phyloP scores from a whole-genome alignment of 2,329 filamentous ascomycete genomes.

The Hymenotorrendiella dingleyae region DNA sequence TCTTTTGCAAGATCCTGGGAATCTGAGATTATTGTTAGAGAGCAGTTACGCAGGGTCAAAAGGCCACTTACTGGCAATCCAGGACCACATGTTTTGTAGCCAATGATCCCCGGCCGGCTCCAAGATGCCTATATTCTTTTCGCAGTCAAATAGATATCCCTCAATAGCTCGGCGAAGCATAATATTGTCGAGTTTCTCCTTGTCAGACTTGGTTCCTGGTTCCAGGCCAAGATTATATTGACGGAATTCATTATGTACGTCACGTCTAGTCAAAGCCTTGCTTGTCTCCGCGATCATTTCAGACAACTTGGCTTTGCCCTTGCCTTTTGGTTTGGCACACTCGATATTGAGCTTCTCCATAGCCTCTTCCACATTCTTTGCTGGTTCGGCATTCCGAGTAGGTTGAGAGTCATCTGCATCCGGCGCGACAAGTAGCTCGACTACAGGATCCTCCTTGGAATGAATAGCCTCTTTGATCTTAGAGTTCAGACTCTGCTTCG shows the following conservation, averaged over 20 bases:
- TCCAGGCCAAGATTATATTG: conserved; percentile 34
- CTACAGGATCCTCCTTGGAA: conserved; percentile 17
- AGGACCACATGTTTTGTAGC: conserved; percentile 75
- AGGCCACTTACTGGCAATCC: conserved; percentile 55
- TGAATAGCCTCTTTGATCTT: conserved; percentile 23
- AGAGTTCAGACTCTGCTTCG: conserved; percentile 22
- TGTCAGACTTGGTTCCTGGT: conserved; percentile 11
- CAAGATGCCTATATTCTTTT: conserved; percentile 60
- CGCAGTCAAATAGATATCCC: conserved; percentile 58
- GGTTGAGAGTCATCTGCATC: conserved; percentile 1
- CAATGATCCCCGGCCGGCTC: conserved; percentile 57
- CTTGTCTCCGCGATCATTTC: background rate
- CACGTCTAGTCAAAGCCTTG: conserved; percentile 40
- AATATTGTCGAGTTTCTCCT: conserved; percentile 37
- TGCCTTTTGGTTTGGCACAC: conserved; percentile 1
- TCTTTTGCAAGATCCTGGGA: conserved; percentile 58
- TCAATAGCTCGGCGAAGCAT: conserved; percentile 57
- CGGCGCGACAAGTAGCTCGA: conserved; percentile 15
- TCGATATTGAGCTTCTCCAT: conserved; percentile 13
- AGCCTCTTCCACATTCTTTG: conserved; percentile 8
- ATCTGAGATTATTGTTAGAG: no score
- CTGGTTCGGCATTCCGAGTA: background rate
- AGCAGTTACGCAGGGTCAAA: no score
- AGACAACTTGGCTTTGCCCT: background rate
- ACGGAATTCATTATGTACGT: conserved; percentile 47